Evolutionary conservation across 1,139 yeast genomes (phyloP).

Genomic region (Pneumocystis oryctolagi): DNA sequence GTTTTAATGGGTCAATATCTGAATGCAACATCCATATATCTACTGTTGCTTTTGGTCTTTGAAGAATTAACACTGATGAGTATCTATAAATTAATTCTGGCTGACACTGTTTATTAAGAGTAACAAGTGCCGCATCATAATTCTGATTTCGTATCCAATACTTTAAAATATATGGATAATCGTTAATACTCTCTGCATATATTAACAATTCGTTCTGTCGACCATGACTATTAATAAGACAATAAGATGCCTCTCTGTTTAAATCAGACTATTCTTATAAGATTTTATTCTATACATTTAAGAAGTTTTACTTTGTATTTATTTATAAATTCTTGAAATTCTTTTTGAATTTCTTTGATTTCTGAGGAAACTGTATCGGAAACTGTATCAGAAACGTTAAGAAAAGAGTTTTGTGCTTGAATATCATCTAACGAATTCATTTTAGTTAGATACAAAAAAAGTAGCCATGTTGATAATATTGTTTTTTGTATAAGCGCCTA

Average conservation of each 20-base stretch:
- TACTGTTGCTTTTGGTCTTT: slow-evolving; percentile 54
- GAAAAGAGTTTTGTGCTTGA: slow-evolving; percentile 6
- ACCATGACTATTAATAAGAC: slow-evolving; percentile 53
- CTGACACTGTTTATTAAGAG: slow-evolving; percentile 36
- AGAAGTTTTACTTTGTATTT: slow-evolving; percentile 25
- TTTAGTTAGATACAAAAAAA: slow-evolving; percentile 47
- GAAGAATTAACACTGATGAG: slow-evolving; percentile 52
- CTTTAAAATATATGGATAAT: slow-evolving; percentile 51
- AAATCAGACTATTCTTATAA: slow-evolving; percentile 24
- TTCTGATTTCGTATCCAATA: slow-evolving; percentile 54
- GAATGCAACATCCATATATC: slow-evolving; percentile 60
- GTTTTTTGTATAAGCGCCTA: slow-evolving; percentile 35
- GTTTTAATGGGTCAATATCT: slow-evolving; percentile 39
- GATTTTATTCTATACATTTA: not conserved
- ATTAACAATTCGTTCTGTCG: slow-evolving; percentile 46
- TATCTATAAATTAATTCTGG: slow-evolving; percentile 44
- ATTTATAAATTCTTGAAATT: slow-evolving; percentile 40
- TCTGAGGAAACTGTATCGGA: slow-evolving; percentile 3
- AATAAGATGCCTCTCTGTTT: slow-evolving; percentile 56
- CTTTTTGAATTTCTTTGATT: slow-evolving; percentile 19
- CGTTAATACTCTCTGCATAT: slow-evolving; percentile 56
- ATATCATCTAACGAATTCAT: slow-evolving; percentile 35
- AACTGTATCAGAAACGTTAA: not conserved
- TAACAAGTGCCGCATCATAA: slow-evolving; percentile 60
- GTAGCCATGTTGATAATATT: slow-evolving; percentile 69